Percentiles rank a stretch among this genome's conserved stretches.
Conservation (phyloP, 805 yeast genomes). For the Kazachstania taianensis region DNA sequence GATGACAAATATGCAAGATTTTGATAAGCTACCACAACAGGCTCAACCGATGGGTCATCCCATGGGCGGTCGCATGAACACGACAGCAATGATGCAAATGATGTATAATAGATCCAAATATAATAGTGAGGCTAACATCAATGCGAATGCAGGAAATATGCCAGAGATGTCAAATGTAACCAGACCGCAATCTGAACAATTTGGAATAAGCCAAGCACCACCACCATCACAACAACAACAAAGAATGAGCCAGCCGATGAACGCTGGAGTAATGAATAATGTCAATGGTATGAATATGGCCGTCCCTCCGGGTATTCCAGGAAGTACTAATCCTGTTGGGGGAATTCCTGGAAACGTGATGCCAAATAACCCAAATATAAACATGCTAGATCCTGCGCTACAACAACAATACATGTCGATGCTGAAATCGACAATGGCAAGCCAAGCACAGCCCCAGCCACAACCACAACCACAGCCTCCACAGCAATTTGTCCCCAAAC, state of each 20-base stretch:
- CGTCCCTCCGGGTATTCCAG: background rate
- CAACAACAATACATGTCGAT: constrained; percentile 8
- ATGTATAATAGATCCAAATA: no score
- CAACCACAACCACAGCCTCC: constrained; percentile 1
- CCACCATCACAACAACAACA: no score
- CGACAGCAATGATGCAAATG: no score
- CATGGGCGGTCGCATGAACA: background rate
- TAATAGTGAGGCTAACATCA: no score
- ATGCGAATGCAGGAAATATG: no score
- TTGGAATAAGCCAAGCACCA: no score
- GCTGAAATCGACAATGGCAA: background rate
- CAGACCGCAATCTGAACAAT: no score
- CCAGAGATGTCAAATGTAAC: no score
- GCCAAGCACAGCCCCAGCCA: background rate
- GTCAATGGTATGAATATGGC: constrained; percentile 5
- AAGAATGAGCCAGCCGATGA: no score
- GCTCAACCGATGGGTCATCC: no score
- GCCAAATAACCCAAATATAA: background rate
- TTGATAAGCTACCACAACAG: background rate
- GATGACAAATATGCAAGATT: background rate
- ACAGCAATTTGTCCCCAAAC: no score
- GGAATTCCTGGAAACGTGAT: no score
- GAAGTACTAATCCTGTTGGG: background rate
- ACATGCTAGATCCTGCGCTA: constrained; percentile 1
- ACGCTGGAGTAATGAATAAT: background rate